These are phyloP conservation scores for Phytophthora megakarya DNA, from an alignment of 352 stramenopile genomes.

Conservation along the genomic window DNA sequence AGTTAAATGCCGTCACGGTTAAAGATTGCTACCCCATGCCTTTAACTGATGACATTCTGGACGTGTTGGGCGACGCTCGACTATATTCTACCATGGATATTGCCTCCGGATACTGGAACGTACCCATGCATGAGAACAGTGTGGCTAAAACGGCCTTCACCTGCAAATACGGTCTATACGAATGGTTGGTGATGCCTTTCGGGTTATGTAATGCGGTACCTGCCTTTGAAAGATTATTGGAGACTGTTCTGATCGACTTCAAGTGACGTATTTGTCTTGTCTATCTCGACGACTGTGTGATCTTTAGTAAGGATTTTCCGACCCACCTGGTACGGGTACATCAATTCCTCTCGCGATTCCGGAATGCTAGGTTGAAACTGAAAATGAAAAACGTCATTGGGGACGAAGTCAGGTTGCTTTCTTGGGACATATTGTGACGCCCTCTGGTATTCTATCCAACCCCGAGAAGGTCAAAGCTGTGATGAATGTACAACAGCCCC, in stretches of 20 bases:
- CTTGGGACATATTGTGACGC: no score
- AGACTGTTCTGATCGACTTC: slow-evolving; percentile 1
- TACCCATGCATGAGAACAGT: not conserved
- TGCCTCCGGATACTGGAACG: no score
- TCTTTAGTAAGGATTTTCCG: slow-evolving; percentile 5
- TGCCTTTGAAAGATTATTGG: not conserved
- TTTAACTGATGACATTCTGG: slow-evolving; percentile 1
- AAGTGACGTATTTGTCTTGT: slow-evolving; percentile 2
- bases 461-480: no score
- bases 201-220: slow-evolving; percentile 2
- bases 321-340: not conserved
- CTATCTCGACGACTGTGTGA: slow-evolving; percentile 3
- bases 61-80: no score
- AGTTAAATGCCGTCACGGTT: no score
- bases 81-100: no score
- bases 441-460: no score
- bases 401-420: slow-evolving; percentile 5
- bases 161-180: not conserved
- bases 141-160: slow-evolving; percentile 8
- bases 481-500: no score
- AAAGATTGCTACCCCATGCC: slow-evolving; percentile 16
- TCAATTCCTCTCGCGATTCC: not conserved
- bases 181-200: no score
- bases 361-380: not conserved
- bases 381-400: slow-evolving; percentile 20